Evolutionary conservation across 1,139 yeast species (phyloP).

Genomic region (Taphrina populina): DNA sequence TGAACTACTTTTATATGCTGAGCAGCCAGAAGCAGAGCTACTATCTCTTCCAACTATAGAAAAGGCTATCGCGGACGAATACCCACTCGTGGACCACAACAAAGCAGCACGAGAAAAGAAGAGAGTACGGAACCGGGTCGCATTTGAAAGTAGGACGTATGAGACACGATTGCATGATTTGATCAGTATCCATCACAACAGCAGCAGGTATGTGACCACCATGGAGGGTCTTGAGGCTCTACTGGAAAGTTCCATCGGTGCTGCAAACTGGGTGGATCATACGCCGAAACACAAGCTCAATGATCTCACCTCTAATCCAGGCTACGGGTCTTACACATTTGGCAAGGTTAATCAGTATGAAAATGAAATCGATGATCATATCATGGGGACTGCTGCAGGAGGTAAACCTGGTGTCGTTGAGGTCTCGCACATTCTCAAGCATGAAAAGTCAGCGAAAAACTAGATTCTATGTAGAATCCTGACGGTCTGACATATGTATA

Average conservation of each 20-base stretch:
- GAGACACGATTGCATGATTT: constrained; percentile 21
- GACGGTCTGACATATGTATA: no score
- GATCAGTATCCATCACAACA: constrained; percentile 21
- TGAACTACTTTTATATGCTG: constrained; percentile 11
- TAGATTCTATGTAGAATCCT: no score
- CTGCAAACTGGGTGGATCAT: constrained; percentile 2
- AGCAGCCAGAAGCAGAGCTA: constrained; percentile 7
- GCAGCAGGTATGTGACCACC: constrained; percentile 21
- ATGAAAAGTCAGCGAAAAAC: no score
- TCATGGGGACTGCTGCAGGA: constrained; percentile 34
- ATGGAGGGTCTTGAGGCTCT: constrained; percentile 22
- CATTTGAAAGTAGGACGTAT: not conserved
- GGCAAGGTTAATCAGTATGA: constrained; percentile 16
- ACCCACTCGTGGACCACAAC: constrained; percentile 24
- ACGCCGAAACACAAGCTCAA: constrained; percentile 28
- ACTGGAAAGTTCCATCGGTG: constrained; percentile 11
- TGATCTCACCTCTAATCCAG: constrained; percentile 1
- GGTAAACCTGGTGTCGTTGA: constrained; percentile 29
- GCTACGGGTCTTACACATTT: constrained; percentile 6
- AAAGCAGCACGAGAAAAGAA: not conserved
- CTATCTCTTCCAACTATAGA: constrained; percentile 31
- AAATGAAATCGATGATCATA: constrained; percentile 21
- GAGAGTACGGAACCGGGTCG: constrained; percentile 4
- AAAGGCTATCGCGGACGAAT: constrained; percentile 23
- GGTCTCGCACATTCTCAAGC: constrained; percentile 4